Evolutionary conservation across 495 filamentous ascomycete genomes (phyloP).

Genomic region (Penicillium subrubescens): DNA sequence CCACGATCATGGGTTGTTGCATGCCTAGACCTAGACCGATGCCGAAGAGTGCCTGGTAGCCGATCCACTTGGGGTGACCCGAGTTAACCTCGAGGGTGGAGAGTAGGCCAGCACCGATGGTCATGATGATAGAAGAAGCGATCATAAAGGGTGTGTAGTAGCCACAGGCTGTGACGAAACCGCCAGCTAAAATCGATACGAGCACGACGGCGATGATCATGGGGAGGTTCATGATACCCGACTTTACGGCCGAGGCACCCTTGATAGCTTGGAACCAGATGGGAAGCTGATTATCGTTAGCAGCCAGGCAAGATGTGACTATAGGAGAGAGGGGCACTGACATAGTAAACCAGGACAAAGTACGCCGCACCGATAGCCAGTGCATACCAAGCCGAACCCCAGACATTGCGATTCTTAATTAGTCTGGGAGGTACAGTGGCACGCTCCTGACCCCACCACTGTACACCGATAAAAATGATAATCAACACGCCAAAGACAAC

Average conservation of each 20-base stretch:
- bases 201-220: conserved; percentile 67
- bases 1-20: conserved; percentile 68
- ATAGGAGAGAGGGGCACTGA: conserved; percentile 16
- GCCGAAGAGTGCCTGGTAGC: conserved; percentile 73
- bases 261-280: conserved; percentile 92
- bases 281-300: conserved; percentile 60
- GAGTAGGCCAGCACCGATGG: conserved; percentile 72
- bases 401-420: conserved; percentile 71
- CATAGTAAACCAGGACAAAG: conserved; percentile 64
- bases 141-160: conserved; percentile 81
- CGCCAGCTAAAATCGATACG: conserved; percentile 62
- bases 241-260: conserved; percentile 63
- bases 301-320: background rate
- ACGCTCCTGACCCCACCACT: conserved; percentile 66
- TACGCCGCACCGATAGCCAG: conserved; percentile 64
- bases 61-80: conserved; percentile 66
- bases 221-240: conserved; percentile 78
- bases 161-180: conserved; percentile 60
- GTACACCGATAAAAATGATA: conserved; percentile 60
- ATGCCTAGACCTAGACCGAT: conserved; percentile 69
- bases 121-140: conserved; percentile 54
- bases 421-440: conserved; percentile 78
- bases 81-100: conserved; percentile 62
- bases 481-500: conserved; percentile 70
- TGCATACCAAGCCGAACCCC: conserved; percentile 53